Evolutionary conservation across 2,329 filamentous ascomycete species (phyloP).

Genomic region (Aurifilum marmelostoma): DNA sequence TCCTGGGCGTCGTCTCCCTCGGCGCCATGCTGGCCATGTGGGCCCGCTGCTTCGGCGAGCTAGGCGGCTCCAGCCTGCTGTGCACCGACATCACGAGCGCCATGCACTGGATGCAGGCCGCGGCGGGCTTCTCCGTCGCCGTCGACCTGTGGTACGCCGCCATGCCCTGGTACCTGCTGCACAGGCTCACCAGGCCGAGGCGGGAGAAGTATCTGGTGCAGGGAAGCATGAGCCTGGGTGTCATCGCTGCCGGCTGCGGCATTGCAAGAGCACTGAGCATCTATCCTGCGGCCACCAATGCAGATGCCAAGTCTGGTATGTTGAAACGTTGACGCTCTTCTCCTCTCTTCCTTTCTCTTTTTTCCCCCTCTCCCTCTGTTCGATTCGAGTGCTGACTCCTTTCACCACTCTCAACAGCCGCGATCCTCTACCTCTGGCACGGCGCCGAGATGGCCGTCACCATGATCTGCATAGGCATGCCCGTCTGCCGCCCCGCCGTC

Average conservation of each 20-base stretch:
- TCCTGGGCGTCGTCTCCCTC: slow-evolving; percentile 29
- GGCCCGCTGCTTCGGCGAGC: slow-evolving; percentile 25
- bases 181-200: slow-evolving; percentile 23
- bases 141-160: slow-evolving; percentile 27
- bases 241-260: slow-evolving; percentile 26
- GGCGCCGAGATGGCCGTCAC: slow-evolving; percentile 30
- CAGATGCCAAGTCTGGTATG: slow-evolving; percentile 23
- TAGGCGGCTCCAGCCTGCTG: slow-evolving; percentile 16
- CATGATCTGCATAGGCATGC: slow-evolving; percentile 29
- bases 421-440: slow-evolving; percentile 29
- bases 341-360: neutral
- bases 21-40: slow-evolving; percentile 30
- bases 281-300: slow-evolving; percentile 24
- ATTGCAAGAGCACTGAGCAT: slow-evolving; percentile 26
- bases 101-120: slow-evolving; percentile 28
- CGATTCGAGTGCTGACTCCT: neutral
- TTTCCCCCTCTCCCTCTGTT: neutral
- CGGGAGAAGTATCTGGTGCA: slow-evolving; percentile 27
- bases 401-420: slow-evolving; percentile 12
- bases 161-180: slow-evolving; percentile 28
- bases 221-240: slow-evolving; percentile 27
- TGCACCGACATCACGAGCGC: slow-evolving; percentile 22
- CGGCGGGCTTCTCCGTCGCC: slow-evolving; percentile 23
- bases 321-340: neutral
- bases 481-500: slow-evolving; percentile 27